Percentiles rank a stretch among this genome's conserved stretches.
These are phyloP conservation scores for Clonostachys sp. DNA, from an alignment of 2,329 filamentous ascomycete genomes.

Conservation along the genomic window DNA sequence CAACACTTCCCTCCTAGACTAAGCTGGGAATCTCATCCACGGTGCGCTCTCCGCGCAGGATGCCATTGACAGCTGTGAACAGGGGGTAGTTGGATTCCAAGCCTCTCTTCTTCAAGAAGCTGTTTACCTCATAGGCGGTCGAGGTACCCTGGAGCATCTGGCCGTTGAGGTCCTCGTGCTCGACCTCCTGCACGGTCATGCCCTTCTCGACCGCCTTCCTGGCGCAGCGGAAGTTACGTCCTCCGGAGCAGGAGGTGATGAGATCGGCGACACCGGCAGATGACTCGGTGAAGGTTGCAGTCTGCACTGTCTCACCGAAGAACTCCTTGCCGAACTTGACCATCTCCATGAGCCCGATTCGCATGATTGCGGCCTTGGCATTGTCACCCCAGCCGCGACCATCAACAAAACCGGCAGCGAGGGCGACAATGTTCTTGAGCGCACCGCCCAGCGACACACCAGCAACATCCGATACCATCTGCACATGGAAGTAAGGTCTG, in stretches of 20 bases:
- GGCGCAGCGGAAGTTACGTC: slow-evolving; percentile 91
- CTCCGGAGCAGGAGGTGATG: slow-evolving; percentile 89
- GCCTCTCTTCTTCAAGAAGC: slow-evolving; percentile 75
- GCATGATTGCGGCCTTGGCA: slow-evolving; percentile 97
- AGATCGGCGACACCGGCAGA: slow-evolving; percentile 92
- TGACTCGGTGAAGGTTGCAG: slow-evolving; percentile 92
- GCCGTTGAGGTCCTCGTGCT: slow-evolving; percentile 85
- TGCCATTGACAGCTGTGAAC: slow-evolving; percentile 82
- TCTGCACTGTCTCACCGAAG: slow-evolving; percentile 76
- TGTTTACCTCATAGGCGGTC: slow-evolving; percentile 87
- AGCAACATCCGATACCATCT: slow-evolving; percentile 90
- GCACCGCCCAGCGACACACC: slow-evolving; percentile 93
- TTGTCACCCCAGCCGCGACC: slow-evolving; percentile 98
- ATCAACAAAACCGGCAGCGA: slow-evolving; percentile 92
- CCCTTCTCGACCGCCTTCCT: slow-evolving; percentile 80
- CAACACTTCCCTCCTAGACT: slow-evolving; percentile 30
- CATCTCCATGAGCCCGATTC: slow-evolving; percentile 92
- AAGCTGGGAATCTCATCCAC: slow-evolving; percentile 78
- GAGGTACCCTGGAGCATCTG: slow-evolving; percentile 95
- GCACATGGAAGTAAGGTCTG: slow-evolving; percentile 95
- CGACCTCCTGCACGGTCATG: slow-evolving; percentile 79
- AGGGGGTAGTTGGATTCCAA: slow-evolving; percentile 83
- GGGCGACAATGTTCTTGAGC: slow-evolving; percentile 92
- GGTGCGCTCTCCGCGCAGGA: slow-evolving; percentile 70
- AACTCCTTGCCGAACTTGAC: slow-evolving; percentile 93